Evolutionary conservation across 352 stramenopile species (phyloP).

Genomic region (Phytophthora vignae): DNA sequence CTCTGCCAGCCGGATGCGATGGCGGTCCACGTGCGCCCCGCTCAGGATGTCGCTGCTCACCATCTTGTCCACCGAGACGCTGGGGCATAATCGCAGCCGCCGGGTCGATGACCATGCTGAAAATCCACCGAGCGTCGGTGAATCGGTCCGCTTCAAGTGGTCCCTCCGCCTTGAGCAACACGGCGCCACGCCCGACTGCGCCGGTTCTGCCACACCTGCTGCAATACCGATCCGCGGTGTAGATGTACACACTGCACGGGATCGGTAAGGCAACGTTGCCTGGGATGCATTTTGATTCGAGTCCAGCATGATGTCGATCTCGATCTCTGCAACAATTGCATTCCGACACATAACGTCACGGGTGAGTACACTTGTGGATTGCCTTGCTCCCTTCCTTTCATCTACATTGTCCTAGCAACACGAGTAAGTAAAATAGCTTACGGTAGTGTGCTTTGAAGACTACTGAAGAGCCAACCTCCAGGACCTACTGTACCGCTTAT

Average conservation of each 20-base stretch:
- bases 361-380: background rate
- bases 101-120: conserved; percentile 15
- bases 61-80: conserved; percentile 25
- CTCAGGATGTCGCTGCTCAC: conserved; percentile 6
- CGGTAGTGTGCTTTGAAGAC: too few relatives aligned
- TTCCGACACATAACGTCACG: background rate
- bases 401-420: too few relatives aligned
- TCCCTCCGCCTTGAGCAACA: background rate
- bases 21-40: conserved; percentile 6
- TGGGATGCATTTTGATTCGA: background rate
- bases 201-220: conserved; percentile 5
- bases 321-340: background rate
- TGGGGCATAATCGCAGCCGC: conserved; percentile 16
- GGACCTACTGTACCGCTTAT: background rate
- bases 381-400: background rate
- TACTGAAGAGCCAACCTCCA: background rate
- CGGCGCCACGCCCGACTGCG: background rate
- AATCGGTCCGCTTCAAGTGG: background rate
- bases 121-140: conserved; percentile 11
- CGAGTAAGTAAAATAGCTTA: too few relatives aligned
- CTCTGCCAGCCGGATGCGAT: background rate
- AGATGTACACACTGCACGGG: background rate
- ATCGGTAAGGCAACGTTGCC: background rate
- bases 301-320: background rate
- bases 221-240: conserved; percentile 8